Percentiles rank a stretch among this genome's conserved stretches.
phyloP scores from a whole-genome alignment of 768 basidiomycete genomes.

The Phaeotremella fagi region DNA sequence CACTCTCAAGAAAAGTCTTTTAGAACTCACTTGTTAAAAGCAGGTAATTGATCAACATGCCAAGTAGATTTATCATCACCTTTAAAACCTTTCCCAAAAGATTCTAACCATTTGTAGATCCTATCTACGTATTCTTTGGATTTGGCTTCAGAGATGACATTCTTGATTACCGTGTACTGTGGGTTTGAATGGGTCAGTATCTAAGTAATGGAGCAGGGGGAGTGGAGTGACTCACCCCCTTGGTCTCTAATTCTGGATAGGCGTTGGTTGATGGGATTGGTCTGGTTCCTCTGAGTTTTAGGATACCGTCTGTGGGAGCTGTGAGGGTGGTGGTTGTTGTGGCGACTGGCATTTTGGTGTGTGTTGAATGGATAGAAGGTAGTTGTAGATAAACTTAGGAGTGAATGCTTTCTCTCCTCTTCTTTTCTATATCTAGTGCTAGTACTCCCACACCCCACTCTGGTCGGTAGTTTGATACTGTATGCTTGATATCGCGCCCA shows the following conservation, averaged over 20 bases:
- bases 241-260: slow-evolving; percentile 26
- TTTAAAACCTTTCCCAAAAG: slow-evolving; percentile 46
- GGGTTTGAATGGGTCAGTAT: too few relatives aligned
- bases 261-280: neutral
- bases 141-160: slow-evolving; percentile 28
- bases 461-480: too few relatives aligned
- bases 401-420: too few relatives aligned
- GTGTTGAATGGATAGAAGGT: neutral
- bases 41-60: slow-evolving; percentile 40
- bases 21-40: slow-evolving; percentile 29
- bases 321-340: neutral
- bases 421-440: too few relatives aligned
- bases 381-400: too few relatives aligned
- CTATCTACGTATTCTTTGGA: slow-evolving; percentile 34
- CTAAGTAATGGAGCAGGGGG: too few relatives aligned
- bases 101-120: slow-evolving; percentile 45
- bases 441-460: too few relatives aligned
- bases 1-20: too few relatives aligned
- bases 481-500: too few relatives aligned
- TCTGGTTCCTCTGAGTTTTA: slow-evolving; percentile 11
- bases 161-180: slow-evolving; percentile 31
- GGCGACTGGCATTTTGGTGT: neutral
- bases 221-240: slow-evolving; percentile 39
- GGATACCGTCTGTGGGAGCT: neutral
- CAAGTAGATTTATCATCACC: slow-evolving; percentile 45